phyloP scores from a whole-genome alignment of 2,329 filamentous ascomycete species.

The Xylariaceae sp. region DNA sequence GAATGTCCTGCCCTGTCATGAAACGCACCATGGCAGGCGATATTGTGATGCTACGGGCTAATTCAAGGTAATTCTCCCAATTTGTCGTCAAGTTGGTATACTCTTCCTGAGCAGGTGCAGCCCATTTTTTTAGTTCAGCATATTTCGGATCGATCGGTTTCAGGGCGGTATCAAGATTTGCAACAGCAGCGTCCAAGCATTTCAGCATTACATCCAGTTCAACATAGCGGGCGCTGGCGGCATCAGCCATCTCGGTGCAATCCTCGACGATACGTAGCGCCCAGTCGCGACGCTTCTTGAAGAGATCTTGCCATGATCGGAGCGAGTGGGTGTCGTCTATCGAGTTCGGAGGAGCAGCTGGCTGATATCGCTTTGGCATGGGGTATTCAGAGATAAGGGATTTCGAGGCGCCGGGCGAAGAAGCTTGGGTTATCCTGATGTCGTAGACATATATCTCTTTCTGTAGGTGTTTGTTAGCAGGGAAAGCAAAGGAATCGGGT shows the following conservation, averaged over 20 bases:
- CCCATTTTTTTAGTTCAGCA: slow-evolving; percentile 67
- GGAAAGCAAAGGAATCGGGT: slow-evolving; percentile 6
- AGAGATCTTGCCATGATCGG: slow-evolving; percentile 83
- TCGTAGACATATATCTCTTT: slow-evolving; percentile 92
- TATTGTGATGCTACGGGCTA: slow-evolving; percentile 62
- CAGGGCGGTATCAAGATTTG: slow-evolving; percentile 75
- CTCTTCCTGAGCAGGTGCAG: slow-evolving; percentile 62
- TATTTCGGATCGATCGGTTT: slow-evolving; percentile 69
- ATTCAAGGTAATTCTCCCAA: slow-evolving; percentile 65
- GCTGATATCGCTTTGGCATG: slow-evolving; percentile 50
- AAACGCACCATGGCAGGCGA: slow-evolving; percentile 63
- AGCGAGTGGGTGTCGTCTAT: slow-evolving; percentile 76
- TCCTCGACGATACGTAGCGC: slow-evolving; percentile 65
- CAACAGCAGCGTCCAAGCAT: slow-evolving; percentile 78
- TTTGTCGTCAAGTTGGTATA: slow-evolving; percentile 59
- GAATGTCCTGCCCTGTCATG: slow-evolving; percentile 51
- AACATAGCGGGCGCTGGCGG: slow-evolving; percentile 61
- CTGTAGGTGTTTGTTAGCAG: slow-evolving; percentile 38
- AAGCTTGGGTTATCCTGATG: slow-evolving; percentile 64
- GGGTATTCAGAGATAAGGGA: slow-evolving; percentile 47
- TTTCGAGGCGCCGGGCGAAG: slow-evolving; percentile 42
- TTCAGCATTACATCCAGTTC: slow-evolving; percentile 75
- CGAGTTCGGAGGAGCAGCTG: slow-evolving; percentile 72
- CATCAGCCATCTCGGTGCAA: slow-evolving; percentile 61
- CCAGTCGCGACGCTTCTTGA: slow-evolving; percentile 78